A percentile compares a stretch with the other conserved stretches of the same genome.
phyloP scores from a whole-genome alignment of 345 rosid species.

The Gossypium longicalyx region DNA sequence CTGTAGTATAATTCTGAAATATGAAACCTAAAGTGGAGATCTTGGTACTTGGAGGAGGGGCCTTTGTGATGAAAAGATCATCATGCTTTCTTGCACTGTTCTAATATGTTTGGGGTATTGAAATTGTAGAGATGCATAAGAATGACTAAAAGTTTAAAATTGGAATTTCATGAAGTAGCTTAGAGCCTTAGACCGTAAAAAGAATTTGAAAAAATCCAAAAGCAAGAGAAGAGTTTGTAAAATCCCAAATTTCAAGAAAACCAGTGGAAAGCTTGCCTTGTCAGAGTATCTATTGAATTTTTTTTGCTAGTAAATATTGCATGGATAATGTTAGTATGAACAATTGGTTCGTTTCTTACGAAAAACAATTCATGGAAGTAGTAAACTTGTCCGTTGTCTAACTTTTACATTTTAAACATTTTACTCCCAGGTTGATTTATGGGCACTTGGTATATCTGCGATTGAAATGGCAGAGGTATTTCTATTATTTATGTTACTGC shows the following conservation, averaged over 20 bases:
- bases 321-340: conserved; percentile 2
- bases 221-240: conserved; percentile 7
- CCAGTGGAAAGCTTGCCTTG: background rate
- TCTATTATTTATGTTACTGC: conserved; percentile 10
- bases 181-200: background rate
- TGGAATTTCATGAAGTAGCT: conserved; percentile 1
- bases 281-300: background rate
- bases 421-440: conserved; percentile 80
- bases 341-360: background rate
- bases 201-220: background rate
- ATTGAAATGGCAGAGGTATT: conserved; percentile 36
- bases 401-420: conserved; percentile 8
- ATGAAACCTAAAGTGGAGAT: background rate
- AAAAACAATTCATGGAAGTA: background rate
- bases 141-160: background rate
- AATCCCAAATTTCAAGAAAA: background rate
- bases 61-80: background rate
- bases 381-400: background rate
- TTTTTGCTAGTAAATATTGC: background rate
- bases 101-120: background rate
- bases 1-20: background rate
- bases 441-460: conserved; percentile 99
- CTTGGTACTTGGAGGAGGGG: conserved; percentile 1
- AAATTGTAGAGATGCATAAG: background rate
- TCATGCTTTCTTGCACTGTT: background rate